Evolutionary conservation across 192 early-diverging fungal species (phyloP), one percentile per base, ranked within the genome.

Genomic region (Haplosporangium gracile): DNA sequence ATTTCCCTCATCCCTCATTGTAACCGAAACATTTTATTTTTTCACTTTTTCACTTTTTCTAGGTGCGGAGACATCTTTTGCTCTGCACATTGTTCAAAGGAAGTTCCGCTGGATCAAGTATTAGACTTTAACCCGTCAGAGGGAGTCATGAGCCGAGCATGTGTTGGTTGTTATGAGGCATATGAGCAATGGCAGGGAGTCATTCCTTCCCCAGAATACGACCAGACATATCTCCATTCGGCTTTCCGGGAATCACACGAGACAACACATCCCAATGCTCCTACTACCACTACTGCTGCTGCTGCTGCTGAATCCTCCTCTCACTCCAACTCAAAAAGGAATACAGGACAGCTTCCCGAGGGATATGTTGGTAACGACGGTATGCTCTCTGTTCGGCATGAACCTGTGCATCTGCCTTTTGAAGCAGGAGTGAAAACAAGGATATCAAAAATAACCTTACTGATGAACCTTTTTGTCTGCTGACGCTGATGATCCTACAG

Each of bases 31-130:
- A 15, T 51, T 51, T 32, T n/a, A n/a, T n/a, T n/a, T n/a, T n/a
- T n/a, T n/a, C n/a, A n/a, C n/a, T 55, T 51, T 40, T 75, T 82
- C 9, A 22, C 47, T 42, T 22, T 43, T 39, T 26, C 24, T 63
- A 84, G 82, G 26, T 84, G 82, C 18, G 82, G 82, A 5, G 82
- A 84, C 24, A 84, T 84, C 51, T 86, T 86, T 74, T 86, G 84
- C 76, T 78, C 79, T 38, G 47, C 84, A 7, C 84, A 86, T 74
- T 80, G 84, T 47, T 86, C 84, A 49, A 80, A 81, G 69, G 73
- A 65, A 26, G 42, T 86, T 20, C 84, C 84, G 22, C 43, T 86
- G 74, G 84, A 86, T 63, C 63, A 81, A 26, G 70, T 76, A 29
- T 47, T 86, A 72, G 84, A 86, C 29, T 86, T 86, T 68, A 86